Base-by-base conservation (phyloP, 495 filamentous ascomycete genomes). In the Bacidia gigantensis region DNA sequence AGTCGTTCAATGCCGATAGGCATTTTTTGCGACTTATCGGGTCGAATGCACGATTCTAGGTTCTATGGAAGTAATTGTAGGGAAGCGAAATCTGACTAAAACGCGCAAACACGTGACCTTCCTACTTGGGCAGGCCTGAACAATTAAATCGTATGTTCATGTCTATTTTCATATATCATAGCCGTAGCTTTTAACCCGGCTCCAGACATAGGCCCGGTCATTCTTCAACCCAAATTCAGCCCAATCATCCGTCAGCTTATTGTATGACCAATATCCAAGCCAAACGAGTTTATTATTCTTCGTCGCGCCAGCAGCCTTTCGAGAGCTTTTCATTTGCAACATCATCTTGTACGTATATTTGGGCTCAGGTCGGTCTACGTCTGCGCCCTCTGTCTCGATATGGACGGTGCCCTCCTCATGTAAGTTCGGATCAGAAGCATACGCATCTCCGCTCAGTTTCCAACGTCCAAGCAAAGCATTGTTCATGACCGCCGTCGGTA, bases 251-350 rank as follows among this genome's bases (percentile, higher is more conserved):
- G 89, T 90, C 58, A 94, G 67, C 59, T 73, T 74, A 60, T 95
- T 93, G 58, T 92, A 93, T 66, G 81, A 89, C 83, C 87, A 95
- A 66, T 84, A 95, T 0, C 86, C 85, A 63, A 83, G 82, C 93
- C 93, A 97, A 0, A 67, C 67, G 29, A 99, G 64, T 68, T 90
- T 95, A 45, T 87, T 94, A 53, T 89, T 92, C 58, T 75, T 75
- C 18, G 72, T 64, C 3, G 65, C 63, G 3, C 64, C 69, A 3
- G 65, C 61, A 52, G 69, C 69, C 14, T 66, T 68, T 0, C 82
- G 75, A 0, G 78, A 73, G 35, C 72, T 74, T 23, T 75, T 74
- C 11, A 97, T 65, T 20, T 77, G 65, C 17, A 98, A 60, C 46
- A 86, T 79, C 73, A 96, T 79, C 25, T 83, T 73, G 63, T 89